Evolutionary conservation across 768 basidiomycete species (phyloP).

Genomic region (Pilatotrama ljubarskyi): DNA sequence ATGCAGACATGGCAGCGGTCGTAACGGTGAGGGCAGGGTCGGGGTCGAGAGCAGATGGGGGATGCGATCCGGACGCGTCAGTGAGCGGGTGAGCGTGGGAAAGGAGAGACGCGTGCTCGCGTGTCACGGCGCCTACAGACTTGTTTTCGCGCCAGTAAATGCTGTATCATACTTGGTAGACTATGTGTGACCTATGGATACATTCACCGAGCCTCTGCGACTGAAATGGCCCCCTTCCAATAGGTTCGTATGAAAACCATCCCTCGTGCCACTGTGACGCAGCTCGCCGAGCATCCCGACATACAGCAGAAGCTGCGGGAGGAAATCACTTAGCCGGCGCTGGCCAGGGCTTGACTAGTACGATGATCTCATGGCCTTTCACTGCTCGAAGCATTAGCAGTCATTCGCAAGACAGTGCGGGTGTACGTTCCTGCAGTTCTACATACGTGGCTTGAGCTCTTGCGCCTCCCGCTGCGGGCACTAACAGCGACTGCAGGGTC

Average conservation of each 20-base stretch:
- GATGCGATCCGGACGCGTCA: conserved; percentile 15
- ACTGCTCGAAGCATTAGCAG: conserved; percentile 1
- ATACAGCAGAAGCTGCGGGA: conserved; percentile 17
- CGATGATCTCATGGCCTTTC: conserved; percentile 11
- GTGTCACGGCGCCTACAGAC: neutral
- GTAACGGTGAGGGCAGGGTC: neutral
- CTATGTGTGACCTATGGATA: no score
- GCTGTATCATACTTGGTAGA: no score
- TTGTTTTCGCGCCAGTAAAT: neutral
- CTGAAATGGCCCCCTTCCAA: no score
- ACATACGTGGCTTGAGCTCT: conserved; percentile 16
- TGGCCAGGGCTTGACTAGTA: neutral
- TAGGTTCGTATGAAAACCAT: no score
- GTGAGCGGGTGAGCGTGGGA: conserved; percentile 10
- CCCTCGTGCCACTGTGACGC: no score
- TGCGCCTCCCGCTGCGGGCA: no score
- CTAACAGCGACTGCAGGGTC: conserved; percentile 36
- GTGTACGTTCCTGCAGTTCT: no score
- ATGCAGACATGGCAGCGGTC: conserved; percentile 27
- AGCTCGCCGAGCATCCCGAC: conserved; percentile 11
- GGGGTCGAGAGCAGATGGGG: neutral
- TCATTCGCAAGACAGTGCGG: conserved; percentile 12
- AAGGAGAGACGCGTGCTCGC: neutral
- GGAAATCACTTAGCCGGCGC: conserved; percentile 4
- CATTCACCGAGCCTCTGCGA: no score